Evolutionary conservation across 2,329 filamentous ascomycete species (phyloP), one percentile per base, ranked within the genome.

Genomic region (Arthrinium phaeospermum): DNA sequence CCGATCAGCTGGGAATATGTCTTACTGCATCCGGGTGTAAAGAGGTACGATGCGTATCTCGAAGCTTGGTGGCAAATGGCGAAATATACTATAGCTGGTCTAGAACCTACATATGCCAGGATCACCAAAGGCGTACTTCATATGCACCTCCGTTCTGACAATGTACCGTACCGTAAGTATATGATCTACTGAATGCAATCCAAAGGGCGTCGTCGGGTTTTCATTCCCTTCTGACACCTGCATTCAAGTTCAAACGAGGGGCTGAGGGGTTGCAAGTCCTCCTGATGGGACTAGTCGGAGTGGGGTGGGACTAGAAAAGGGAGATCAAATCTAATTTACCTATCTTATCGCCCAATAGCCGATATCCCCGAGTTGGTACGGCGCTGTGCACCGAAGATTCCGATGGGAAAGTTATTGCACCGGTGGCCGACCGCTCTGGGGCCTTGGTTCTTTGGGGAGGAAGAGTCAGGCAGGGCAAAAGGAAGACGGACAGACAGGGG

Each of bases 281-380:
- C 27, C 27, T 3, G n/a, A 51, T 27, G 49, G 24, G 5, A 37
- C 53, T 61, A 22, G 19, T 41, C 2, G 22, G 19, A 41, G 30
- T 64, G 57, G 57, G 30, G 57, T 64, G 57, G 57, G 41, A 13
- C 22, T 37, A 41, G 10, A 41, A 64, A 41, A 19, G 27, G 34
- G 57, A 61, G 53, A 57, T 61, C 53, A 61, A 61, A 61, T 61
- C 53, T 61, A 34, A n/a, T 49, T 49, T n/a, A 49, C 22, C 46
- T 49, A 49, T 49, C 46, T 49, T 49, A n/a, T n/a, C 34, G 19
- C 1, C 57, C 57, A 64, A 64, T 64, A 64, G 57, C 57, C 57
- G 57, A 64, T 64, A 64, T 49, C 46, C 46, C 46, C 46, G 46
- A n/a, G 46, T 8, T 8, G 19, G 46, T 22, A 49, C n/a, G 10